Evolutionary conservation across 2,329 filamentous ascomycete species (phyloP).

Genomic region (Stachybotrys chlorohalonatus): DNA sequence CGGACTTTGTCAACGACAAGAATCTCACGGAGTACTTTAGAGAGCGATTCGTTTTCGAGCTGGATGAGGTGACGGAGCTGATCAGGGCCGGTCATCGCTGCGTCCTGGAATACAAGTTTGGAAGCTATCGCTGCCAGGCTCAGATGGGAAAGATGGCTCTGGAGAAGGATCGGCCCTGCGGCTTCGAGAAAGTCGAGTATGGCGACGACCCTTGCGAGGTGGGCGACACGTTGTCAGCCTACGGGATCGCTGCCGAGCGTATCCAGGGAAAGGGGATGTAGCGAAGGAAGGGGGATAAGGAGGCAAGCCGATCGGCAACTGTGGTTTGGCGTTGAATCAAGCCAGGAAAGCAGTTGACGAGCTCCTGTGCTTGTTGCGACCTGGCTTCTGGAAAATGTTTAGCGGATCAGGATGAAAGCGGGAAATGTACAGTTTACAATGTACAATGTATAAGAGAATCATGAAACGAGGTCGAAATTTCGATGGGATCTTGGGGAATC

Average conservation of each 20-base stretch:
- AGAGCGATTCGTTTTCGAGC: slow-evolving; percentile 33
- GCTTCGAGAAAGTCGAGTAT: slow-evolving; percentile 28
- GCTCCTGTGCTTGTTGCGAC: no score
- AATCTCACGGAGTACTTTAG: slow-evolving; percentile 31
- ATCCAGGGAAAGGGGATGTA: slow-evolving; percentile 22
- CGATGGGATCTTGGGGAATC: no score
- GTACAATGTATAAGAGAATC: no score
- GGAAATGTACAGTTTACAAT: no score
- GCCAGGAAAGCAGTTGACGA: no score
- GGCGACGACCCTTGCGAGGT: slow-evolving; percentile 28
- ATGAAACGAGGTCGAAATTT: no score
- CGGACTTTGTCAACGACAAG: slow-evolving; percentile 30
- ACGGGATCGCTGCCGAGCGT: slow-evolving; percentile 20
- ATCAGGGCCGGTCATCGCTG: slow-evolving; percentile 13
- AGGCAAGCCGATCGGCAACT: not conserved
- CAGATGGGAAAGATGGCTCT: slow-evolving; percentile 35
- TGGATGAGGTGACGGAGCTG: slow-evolving; percentile 31
- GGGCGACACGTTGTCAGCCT: slow-evolving; percentile 20
- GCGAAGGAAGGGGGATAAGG: not conserved
- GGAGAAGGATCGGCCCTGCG: slow-evolving; percentile 21
- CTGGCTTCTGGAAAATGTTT: no score
- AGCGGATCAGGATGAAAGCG: no score
- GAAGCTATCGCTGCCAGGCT: slow-evolving; percentile 45
- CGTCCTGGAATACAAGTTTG: slow-evolving; percentile 42
- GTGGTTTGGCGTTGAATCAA: no score